Conservation (phyloP, 2,329 filamentous ascomycete genomes). For the Rutstroemia sp. region DNA sequence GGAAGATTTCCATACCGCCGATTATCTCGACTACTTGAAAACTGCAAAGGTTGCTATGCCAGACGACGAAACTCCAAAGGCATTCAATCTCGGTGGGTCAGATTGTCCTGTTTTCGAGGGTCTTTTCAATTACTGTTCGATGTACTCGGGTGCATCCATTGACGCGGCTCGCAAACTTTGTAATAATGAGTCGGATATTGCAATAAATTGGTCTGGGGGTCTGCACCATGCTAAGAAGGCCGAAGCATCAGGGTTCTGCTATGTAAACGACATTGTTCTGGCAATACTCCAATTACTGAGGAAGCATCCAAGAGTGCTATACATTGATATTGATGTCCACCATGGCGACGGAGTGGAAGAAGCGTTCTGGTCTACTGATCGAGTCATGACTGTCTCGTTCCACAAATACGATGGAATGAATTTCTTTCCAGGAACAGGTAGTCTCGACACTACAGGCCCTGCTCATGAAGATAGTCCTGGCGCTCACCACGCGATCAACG, state of each 20-base stretch:
- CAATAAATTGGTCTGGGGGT: slow-evolving; percentile 95
- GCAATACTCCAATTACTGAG: slow-evolving; percentile 83
- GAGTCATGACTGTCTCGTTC: slow-evolving; percentile 89
- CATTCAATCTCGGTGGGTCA: slow-evolving; percentile 80
- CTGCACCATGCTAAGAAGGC: slow-evolving; percentile 94
- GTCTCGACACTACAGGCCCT: slow-evolving; percentile 76
- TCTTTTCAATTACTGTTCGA: slow-evolving; percentile 87
- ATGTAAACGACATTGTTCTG: slow-evolving; percentile 97
- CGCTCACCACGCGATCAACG: slow-evolving; percentile 83
- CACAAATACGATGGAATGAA: slow-evolving; percentile 83
- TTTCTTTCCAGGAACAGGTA: slow-evolving; percentile 92
- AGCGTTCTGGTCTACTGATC: slow-evolving; percentile 82
- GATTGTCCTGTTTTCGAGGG: slow-evolving; percentile 97
- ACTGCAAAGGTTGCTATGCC: slow-evolving; percentile 59
- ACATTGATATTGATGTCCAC: slow-evolving; percentile 91
- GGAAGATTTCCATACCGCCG: slow-evolving; percentile 74
- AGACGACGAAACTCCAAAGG: slow-evolving; percentile 54
- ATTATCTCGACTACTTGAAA: slow-evolving; percentile 85
- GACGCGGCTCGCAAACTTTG: slow-evolving; percentile 87
- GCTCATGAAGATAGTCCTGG: slow-evolving; percentile 77
- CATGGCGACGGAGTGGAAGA: slow-evolving; percentile 89
- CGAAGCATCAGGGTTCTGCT: slow-evolving; percentile 94
- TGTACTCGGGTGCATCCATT: slow-evolving; percentile 84
- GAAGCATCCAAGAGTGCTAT: slow-evolving; percentile 76
- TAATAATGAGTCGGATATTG: slow-evolving; percentile 83